These are phyloP conservation scores for Huiozyma sinensis DNA, from an alignment of 805 yeast genomes.

Conservation along the genomic window DNA sequence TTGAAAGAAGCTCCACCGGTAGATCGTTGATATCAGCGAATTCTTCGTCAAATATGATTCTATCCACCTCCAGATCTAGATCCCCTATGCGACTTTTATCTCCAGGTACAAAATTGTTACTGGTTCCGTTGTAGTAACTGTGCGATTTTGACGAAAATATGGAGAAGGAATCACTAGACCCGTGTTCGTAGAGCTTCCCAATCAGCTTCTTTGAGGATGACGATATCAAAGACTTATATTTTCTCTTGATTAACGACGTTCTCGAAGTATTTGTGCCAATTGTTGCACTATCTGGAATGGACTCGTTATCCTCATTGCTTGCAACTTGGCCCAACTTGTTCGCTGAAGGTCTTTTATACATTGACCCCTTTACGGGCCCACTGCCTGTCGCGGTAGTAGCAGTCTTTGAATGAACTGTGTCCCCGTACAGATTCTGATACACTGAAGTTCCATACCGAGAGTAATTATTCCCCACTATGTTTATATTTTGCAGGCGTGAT, in stretches of 20 bases:
- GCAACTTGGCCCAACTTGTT: conserved; percentile 1
- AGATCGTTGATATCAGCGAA: conserved; percentile 19
- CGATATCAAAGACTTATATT: conserved; percentile 16
- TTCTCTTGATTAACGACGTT: conserved; percentile 14
- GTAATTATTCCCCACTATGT: conserved; percentile 30
- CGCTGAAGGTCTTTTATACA: conserved; percentile 2
- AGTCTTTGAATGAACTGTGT: not conserved
- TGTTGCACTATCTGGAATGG: conserved; percentile 6
- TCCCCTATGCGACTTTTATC: not conserved
- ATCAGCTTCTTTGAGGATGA: conserved; percentile 22
- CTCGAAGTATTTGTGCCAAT: conserved; percentile 8
- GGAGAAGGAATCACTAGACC: conserved; percentile 22
- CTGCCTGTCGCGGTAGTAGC: no score
- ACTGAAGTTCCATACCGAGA: conserved; percentile 32
- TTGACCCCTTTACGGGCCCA: no score
- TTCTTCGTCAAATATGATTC: conserved; percentile 6
- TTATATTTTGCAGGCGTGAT: conserved; percentile 8
- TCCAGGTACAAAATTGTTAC: not conserved
- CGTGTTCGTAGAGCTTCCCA: conserved; percentile 26
- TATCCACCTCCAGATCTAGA: not conserved
- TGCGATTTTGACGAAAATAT: conserved; percentile 23
- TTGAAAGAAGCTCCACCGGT: conserved; percentile 27
- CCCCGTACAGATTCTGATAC: conserved; percentile 15
- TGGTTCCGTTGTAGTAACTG: not conserved
- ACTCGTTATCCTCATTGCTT: conserved; percentile 1